Percentiles rank a stretch among this genome's conserved stretches.
Evolutionary conservation across 2,329 filamentous ascomycete species (phyloP).

Genomic region (Colletotrichum chrysophilum): DNA sequence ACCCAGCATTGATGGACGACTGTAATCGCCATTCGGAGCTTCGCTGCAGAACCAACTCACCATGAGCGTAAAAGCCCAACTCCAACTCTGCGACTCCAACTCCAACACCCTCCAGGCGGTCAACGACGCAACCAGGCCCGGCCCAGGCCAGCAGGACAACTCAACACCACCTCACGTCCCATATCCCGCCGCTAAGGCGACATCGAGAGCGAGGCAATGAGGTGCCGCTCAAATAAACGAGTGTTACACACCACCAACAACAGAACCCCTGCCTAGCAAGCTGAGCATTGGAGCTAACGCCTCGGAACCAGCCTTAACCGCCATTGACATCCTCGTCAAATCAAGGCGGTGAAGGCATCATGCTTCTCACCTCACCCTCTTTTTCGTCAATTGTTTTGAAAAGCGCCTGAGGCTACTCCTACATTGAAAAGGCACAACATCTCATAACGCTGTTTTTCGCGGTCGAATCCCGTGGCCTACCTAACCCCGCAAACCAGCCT

Average conservation of each 20-base stretch:
- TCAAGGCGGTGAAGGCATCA: constrained; percentile 4
- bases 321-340: neutral
- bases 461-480: neutral
- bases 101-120: neutral
- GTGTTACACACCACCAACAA: neutral
- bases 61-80: neutral
- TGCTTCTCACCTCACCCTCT: neutral
- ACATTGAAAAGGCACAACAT: neutral
- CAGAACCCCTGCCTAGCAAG: neutral
- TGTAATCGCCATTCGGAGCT: neutral
- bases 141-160: neutral
- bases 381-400: neutral
- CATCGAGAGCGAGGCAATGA: neutral
- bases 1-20: neutral
- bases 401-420: neutral
- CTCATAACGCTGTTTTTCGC: neutral
- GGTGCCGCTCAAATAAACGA: neutral
- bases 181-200: neutral
- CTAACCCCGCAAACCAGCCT: neutral
- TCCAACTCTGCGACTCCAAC: neutral
- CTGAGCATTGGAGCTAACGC: neutral
- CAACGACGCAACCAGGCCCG: neutral
- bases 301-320: neutral
- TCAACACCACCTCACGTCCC: neutral
- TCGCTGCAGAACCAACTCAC: neutral